Percentiles rank a stretch among this genome's conserved stretches.
These are phyloP conservation scores for Tulasnella sp. DNA, from an alignment of 768 basidiomycete genomes.

Conservation along the genomic window DNA sequence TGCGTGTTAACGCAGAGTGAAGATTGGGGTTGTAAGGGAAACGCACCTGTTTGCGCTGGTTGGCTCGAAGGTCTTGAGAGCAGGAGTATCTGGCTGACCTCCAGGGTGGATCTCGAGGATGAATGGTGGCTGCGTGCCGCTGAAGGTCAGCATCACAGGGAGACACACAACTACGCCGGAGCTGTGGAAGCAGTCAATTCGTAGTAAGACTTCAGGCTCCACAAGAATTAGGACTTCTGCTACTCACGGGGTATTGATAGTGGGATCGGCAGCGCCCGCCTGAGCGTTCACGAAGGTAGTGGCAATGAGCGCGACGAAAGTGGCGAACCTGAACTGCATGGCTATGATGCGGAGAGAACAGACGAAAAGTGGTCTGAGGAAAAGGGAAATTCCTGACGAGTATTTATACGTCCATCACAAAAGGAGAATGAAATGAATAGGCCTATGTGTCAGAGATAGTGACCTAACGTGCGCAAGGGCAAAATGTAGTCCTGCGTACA, in stretches of 20 bases:
- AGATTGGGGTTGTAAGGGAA: not conserved
- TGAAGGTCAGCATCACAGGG: conserved; percentile 7
- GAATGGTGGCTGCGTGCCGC: conserved; percentile 15
- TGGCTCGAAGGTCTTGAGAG: not conserved
- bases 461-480: no score
- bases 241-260: conserved; percentile 12
- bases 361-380: no score
- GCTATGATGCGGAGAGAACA: not conserved
- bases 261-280: not conserved
- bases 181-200: not conserved
- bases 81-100: not conserved
- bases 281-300: conserved; percentile 1
- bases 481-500: no score
- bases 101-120: not conserved
- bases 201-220: not conserved
- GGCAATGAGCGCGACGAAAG: conserved; percentile 3
- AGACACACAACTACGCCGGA: not conserved
- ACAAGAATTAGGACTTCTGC: not conserved
- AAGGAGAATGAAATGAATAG: no score
- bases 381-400: no score
- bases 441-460: no score
- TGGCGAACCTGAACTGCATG: conserved; percentile 1
- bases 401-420: no score
- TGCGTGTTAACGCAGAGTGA: not conserved
- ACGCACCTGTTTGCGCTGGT: not conserved